A percentile compares a stretch with the other conserved stretches of the same genome.
These are phyloP conservation scores for Hericium coralloides DNA, from an alignment of 768 basidiomycete genomes.

Conservation along the genomic window DNA sequence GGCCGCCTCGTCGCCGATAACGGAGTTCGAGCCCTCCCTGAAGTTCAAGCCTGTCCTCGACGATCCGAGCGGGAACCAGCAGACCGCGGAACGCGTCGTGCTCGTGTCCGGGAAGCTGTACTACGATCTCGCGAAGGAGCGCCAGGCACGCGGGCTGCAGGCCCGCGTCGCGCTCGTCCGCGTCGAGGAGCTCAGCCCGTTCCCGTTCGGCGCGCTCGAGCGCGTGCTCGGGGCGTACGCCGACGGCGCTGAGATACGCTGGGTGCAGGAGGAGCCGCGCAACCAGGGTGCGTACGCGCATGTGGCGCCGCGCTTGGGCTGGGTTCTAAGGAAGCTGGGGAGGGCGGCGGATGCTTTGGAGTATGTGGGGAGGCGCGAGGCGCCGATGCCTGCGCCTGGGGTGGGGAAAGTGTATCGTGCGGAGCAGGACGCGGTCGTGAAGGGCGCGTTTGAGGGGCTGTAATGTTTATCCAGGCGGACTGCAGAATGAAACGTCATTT, in stretches of 20 bases:
- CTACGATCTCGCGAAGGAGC: conserved; percentile 75
- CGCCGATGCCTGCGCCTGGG: conserved; percentile 71
- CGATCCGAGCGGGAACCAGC: conserved; percentile 33
- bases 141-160: conserved; percentile 38
- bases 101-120: conserved; percentile 79
- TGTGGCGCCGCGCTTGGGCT: conserved; percentile 47
- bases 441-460: conserved; percentile 44
- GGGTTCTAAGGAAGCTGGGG: conserved; percentile 37
- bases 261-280: conserved; percentile 82
- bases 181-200: conserved; percentile 83
- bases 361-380: conserved; percentile 64
- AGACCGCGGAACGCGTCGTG: conserved; percentile 52
- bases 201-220: conserved; percentile 59
- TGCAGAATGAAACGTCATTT: too few relatives aligned
- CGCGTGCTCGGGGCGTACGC: conserved; percentile 38
- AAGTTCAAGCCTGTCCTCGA: conserved; percentile 61
- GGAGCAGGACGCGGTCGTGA: conserved; percentile 57
- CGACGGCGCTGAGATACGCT: conserved; percentile 36
- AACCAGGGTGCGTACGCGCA: conserved; percentile 82
- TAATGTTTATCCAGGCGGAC: background rate
- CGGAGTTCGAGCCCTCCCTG: conserved; percentile 50
- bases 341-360: conserved; percentile 22
- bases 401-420: conserved; percentile 56
- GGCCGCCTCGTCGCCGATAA: conserved; percentile 65
- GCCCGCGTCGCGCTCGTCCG: conserved; percentile 58